phyloP scores from a whole-genome alignment of 2,329 filamentous ascomycete genomes.

The Acrodontium crateriforme region DNA sequence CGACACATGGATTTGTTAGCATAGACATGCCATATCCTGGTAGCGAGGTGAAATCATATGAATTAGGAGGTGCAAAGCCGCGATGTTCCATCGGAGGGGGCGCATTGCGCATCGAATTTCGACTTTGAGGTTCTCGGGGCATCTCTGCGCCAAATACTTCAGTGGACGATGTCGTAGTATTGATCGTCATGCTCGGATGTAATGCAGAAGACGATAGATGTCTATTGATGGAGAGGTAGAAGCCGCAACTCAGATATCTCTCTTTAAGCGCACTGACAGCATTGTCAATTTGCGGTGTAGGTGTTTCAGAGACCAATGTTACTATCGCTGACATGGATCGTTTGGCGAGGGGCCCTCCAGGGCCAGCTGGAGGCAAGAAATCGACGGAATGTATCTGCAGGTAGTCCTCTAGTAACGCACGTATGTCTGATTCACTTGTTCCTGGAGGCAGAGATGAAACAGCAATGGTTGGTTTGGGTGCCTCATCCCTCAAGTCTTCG shows the following conservation, averaged over 20 bases:
- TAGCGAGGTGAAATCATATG: conserved; percentile 49
- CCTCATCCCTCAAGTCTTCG: conserved; percentile 30
- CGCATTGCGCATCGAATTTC: conserved; percentile 24
- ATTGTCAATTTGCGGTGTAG: conserved; percentile 69
- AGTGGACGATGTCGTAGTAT: conserved; percentile 3
- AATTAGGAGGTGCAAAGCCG: conserved; percentile 64
- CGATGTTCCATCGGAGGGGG: conserved; percentile 39
- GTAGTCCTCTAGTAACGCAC: conserved; percentile 21
- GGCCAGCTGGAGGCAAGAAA: conserved; percentile 8
- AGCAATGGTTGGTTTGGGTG: conserved; percentile 39
- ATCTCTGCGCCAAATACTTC: conserved; percentile 20
- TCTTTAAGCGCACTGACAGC: conserved; percentile 68
- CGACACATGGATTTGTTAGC: conserved; percentile 15
- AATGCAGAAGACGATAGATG: conserved; percentile 58
- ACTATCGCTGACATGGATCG: conserved; percentile 68
- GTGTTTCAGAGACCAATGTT: conserved; percentile 64
- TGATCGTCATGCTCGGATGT: conserved; percentile 5
- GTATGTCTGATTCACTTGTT: conserved; percentile 49
- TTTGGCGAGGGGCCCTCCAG: conserved; percentile 30
- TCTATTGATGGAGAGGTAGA: conserved; percentile 64
- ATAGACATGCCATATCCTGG: not conserved
- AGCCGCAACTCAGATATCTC: conserved; percentile 72
- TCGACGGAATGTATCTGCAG: conserved; percentile 16
- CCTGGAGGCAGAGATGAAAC: conserved; percentile 40
- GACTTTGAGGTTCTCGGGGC: conserved; percentile 17